Evolutionary conservation across 78 protist genomes (phyloP), one percentile per base, ranked within the genome.

Genomic region (Dictyostelium discoideum): DNA sequence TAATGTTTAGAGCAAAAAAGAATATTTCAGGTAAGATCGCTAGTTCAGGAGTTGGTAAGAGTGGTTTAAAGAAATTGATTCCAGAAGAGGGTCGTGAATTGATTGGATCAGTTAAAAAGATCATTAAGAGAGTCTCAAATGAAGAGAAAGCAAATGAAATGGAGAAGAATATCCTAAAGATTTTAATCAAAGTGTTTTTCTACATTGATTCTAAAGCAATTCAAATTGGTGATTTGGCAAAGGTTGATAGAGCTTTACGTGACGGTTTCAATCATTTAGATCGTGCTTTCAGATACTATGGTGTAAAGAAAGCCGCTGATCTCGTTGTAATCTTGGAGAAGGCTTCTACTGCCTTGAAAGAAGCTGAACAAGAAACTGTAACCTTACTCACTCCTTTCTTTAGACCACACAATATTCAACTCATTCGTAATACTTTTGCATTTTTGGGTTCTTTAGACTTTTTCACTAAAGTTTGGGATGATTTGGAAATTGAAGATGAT

Each of bases 161-260:
- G 69, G 96, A 92, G 22, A 92, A 92, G 92, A 92, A 92, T 73
- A 82, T 92, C 86, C 72, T 92, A 37, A 92, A 92, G 89, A 85
- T 92, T 48, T 46, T 85, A 22, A 67, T 92, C 44, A 92, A 92
- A 76, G 86, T 85, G 2, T 92, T 86, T 32, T 85, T 84, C 80
- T 78, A 86, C 18, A 84, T 92, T 83, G 96, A 92, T 32, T 65
- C 79, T 5, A 92, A 92, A 84, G 57, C 92, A 40, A 74, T 92
- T 24, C 84, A 84, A 22, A 22, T 85, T 16, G 44, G 48, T 29
- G 96, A 92, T 42, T 26, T 92, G 44, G 87, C 77, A 60, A 76
- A 76, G 32, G 77, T 85, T 9, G 96, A 92, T 76, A 92, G 84
- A 72, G 84, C 81, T 5, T 9, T 92, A 29, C 87, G 96, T 65